Evolutionary conservation across 2,329 filamentous ascomycete genomes (phyloP).

Genomic region (Xylariaceae sp.): DNA sequence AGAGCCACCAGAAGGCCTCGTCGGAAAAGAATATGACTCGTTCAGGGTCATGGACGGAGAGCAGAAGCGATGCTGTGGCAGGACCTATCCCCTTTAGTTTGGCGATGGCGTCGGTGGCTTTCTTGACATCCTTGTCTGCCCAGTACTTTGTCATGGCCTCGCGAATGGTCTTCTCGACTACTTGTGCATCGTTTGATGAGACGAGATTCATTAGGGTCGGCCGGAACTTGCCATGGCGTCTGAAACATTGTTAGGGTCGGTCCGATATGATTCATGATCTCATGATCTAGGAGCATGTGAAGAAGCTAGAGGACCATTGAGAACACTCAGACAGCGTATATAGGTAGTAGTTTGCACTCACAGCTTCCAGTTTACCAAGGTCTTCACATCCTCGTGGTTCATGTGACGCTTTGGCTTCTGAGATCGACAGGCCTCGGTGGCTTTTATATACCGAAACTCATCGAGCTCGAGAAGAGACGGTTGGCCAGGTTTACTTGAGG

Average conservation of each 20-base stretch:
- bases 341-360: conserved; percentile 36
- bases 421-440: conserved; percentile 43
- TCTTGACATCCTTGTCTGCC: conserved; percentile 32
- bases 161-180: conserved; percentile 45
- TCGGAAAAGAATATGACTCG: conserved; percentile 72
- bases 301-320: not conserved
- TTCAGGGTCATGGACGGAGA: conserved; percentile 58
- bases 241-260: conserved; percentile 25
- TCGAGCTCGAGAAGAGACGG: conserved; percentile 55
- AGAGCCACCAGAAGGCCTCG: conserved; percentile 69
- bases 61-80: conserved; percentile 69
- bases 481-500: conserved; percentile 48
- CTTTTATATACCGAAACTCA: conserved; percentile 51
- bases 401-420: conserved; percentile 38
- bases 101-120: conserved; percentile 50
- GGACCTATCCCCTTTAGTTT: conserved; percentile 71
- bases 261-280: not conserved
- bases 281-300: too few species aligned
- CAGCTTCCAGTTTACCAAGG: conserved; percentile 67
- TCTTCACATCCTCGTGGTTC: conserved; percentile 52
- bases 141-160: conserved; percentile 47
- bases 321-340: not conserved
- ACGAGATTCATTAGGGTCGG: conserved; percentile 57
- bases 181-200: conserved; percentile 51
- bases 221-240: conserved; percentile 58